Evolutionary conservation across 371 early-diverging fungal genomes (phyloP), one percentile per base, ranked within the genome.

Genomic region (Blakeslea trispora): DNA sequence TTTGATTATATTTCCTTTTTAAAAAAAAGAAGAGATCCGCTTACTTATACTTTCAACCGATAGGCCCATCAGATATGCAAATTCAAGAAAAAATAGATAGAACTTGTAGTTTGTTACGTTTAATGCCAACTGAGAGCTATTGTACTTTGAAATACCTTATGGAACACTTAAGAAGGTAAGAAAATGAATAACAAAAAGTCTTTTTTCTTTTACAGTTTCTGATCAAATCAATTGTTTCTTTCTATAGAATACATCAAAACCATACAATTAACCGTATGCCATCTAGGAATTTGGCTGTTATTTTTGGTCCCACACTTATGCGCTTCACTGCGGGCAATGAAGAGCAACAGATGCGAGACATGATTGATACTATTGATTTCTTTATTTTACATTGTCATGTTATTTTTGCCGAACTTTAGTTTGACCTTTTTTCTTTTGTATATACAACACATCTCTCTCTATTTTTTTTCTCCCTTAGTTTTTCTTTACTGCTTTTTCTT

Each of bases 291-390:
- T 60, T 96, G 24, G 91, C 93, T 6, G 94, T 95, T 0, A 93
- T 96, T 40, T 94, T 96, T 83, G 97, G 95, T 0, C 97, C 96
- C 0, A 94, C 92, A 7, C 69, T 96, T n/a, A 74, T 96, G 71
- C 82, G 89, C 3, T 37, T 37, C 37, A 11, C 41, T 55, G 55
- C 51, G 3, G 63, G 58, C 43, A 63, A 57, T 37, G 58, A 63
- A 49, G 63, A 63, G 39, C 57, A 57, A 14, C 63, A 63, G 28
- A 63, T 53, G 53, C 35, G 46, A 13, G 57, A 57, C 1, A 63
- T 63, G 63, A 63, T 63, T 9, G 21, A 63, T 32, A 58, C 58
- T 6, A 52, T 64, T 10, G 59, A 64, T 31, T 64, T 51, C 19
- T 55, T 64, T 47, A 64, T 64, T 34, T 23, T 47, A 3, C 64